Conservation (phyloP, 2,329 filamentous ascomycete genomes). For the Neopestalotiopsis clavispora region DNA sequence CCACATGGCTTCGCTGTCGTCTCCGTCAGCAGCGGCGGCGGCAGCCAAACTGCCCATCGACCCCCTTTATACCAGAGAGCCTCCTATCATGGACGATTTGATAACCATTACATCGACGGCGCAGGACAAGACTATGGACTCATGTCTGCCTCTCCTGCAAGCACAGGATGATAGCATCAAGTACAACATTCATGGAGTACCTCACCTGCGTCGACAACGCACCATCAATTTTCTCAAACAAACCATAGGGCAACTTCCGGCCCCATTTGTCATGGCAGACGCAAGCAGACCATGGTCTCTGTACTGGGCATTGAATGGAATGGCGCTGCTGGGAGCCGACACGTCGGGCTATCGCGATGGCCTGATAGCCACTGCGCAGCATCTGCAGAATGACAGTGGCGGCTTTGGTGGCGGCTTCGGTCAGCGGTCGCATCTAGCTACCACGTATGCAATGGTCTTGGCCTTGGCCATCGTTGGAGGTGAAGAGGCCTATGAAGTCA, state of each 20-base stretch:
- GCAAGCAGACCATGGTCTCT: conserved; percentile 91
- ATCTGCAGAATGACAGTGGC: conserved; percentile 81
- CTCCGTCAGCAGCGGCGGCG: conserved; percentile 19
- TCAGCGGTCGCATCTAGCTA: conserved; percentile 86
- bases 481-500: conserved; percentile 71
- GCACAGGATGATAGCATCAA: conserved; percentile 51
- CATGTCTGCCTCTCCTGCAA: conserved; percentile 73
- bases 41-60: conserved; percentile 24
- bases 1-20: conserved; percentile 18
- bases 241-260: conserved; percentile 66
- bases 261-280: conserved; percentile 75
- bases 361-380: conserved; percentile 75
- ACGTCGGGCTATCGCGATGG: conserved; percentile 67
- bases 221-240: conserved; percentile 68
- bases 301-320: conserved; percentile 85
- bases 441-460: conserved; percentile 84
- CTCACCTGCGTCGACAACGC: conserved; percentile 68
- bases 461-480: conserved; percentile 80
- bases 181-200: conserved; percentile 75
- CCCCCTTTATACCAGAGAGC: conserved; percentile 58
- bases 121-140: conserved; percentile 71
- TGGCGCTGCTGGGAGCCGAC: conserved; percentile 80
- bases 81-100: conserved; percentile 69
- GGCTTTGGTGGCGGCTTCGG: conserved; percentile 95
- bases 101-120: conserved; percentile 69